phyloP scores from a whole-genome alignment of 371 early-diverging fungal species.

The Parasitella parasitica region DNA sequence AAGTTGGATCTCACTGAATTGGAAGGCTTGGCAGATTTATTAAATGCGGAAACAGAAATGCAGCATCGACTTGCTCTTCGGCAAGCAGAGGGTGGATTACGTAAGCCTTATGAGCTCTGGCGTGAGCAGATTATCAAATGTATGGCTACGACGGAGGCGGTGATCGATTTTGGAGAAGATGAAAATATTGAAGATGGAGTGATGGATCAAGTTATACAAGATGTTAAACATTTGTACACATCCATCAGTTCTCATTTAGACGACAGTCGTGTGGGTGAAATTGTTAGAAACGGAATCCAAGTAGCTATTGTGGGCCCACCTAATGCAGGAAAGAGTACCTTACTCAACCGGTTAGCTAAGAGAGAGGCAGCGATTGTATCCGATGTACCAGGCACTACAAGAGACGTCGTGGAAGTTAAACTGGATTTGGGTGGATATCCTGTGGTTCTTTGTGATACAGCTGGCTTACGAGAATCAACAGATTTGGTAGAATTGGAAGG shows the following conservation, averaged over 20 bases:
- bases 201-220: constrained; percentile 33
- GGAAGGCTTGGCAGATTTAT: constrained; percentile 78
- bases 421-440: constrained; percentile 79
- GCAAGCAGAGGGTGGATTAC: constrained; percentile 74
- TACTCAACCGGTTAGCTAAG: constrained; percentile 71
- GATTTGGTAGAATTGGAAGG: constrained; percentile 79
- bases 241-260: constrained; percentile 56
- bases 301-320: constrained; percentile 80
- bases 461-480: constrained; percentile 66
- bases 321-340: constrained; percentile 82
- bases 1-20: constrained; percentile 79
- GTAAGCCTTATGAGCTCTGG: constrained; percentile 67
- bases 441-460: constrained; percentile 75
- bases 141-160: constrained; percentile 74
- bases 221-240: constrained; percentile 19
- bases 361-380: constrained; percentile 83
- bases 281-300: constrained; percentile 71
- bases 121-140: constrained; percentile 57
- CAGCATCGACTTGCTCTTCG: constrained; percentile 70
- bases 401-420: constrained; percentile 77
- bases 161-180: constrained; percentile 86
- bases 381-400: constrained; percentile 76
- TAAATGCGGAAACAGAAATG: constrained; percentile 83
- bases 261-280: constrained; percentile 73
- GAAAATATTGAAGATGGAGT: constrained; percentile 78